Conservation (phyloP, 805 yeast species). For the Starmerella kuoi region DNA sequence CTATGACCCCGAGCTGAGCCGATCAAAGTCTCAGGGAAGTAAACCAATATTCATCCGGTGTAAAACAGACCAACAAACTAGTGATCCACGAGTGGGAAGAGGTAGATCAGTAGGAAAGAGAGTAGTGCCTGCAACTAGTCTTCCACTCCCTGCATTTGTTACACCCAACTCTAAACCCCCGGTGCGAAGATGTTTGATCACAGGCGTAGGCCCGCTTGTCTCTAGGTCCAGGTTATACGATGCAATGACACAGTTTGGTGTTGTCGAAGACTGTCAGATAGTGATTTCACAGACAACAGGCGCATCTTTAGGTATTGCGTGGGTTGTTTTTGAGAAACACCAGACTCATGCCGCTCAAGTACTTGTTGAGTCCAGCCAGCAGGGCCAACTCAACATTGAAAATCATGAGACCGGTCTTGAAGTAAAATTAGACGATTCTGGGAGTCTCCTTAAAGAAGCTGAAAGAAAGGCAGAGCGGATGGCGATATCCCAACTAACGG, state of each 20-base stretch:
- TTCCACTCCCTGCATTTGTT: slow-evolving; percentile 10
- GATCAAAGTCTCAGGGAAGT: slow-evolving; percentile 4
- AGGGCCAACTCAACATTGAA: not conserved
- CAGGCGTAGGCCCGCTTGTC: slow-evolving; percentile 6
- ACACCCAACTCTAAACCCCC: not conserved
- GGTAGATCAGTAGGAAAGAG: not conserved
- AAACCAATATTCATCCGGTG: slow-evolving; percentile 5
- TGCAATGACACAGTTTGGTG: slow-evolving; percentile 3
- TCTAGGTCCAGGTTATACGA: slow-evolving; percentile 9
- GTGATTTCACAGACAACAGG: slow-evolving; percentile 9
- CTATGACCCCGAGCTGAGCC: slow-evolving; percentile 15
- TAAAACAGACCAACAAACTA: not conserved
- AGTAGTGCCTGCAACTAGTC: slow-evolving; percentile 1
- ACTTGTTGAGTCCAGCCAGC: not conserved
- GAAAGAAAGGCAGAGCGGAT: not conserved
- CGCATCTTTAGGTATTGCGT: slow-evolving; percentile 15
- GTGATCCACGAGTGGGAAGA: slow-evolving; percentile 9
- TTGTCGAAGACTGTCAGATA: slow-evolving; percentile 6
- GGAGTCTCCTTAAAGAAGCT: not conserved
- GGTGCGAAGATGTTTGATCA: slow-evolving; percentile 2
- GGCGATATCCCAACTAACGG: not conserved
- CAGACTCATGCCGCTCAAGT: not conserved
- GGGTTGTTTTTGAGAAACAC: slow-evolving; percentile 3
- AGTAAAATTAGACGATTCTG: slow-evolving; percentile 1
- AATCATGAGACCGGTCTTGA: not conserved